Base-by-base conservation (phyloP, 2,329 filamentous ascomycete genomes). In the Aspergillus novoparasiticus region DNA sequence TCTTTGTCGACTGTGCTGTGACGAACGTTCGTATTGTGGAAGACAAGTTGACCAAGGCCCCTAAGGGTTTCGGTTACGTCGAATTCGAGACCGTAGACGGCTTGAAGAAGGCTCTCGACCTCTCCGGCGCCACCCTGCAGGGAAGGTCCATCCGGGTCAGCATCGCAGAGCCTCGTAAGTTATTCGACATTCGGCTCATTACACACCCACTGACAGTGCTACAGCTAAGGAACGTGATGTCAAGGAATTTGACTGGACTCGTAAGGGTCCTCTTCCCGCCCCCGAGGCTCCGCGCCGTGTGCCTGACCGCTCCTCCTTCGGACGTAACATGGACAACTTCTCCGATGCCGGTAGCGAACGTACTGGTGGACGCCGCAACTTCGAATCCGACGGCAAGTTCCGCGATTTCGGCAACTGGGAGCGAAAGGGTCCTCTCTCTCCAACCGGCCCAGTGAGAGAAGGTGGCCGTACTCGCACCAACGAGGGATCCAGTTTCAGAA, bases 31-130 rank as follows among this genome's bases (percentile, higher is more conserved):
- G 95, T 73, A 93, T 99, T 73, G 96, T 99, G 68, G 94, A 97
- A 83, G 96, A 99, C 81, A 95, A 94, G 76, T 86, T 97, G 78
- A 91, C 95, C 76, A 89, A 90, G 79, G 93, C 94, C 75, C 95
- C 95, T 69, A 99, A 99, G 84, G 95, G 95, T 56, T 99, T 99
- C 74, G 95, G 94, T 66, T 99, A 99, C 78, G 94, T 96, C 69
- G 95, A 99, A 79, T 99, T 99, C 74, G 88, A 85, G 69, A 90
- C 88, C 58, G 82, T 95, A 51, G 94, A 98, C 57, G 94, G 94
- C 64, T 84, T 99, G 74, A 96, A 96, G 84, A 90, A 93, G 81
- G 95, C 95, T 61, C 86, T 99, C 68, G 87, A 89, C 63, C 86
- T 95, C 67, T 94, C 94, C 73, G 92, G 93, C 72, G 85, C 88